Percentiles rank a stretch among this genome's conserved stretches.
phyloP scores from a whole-genome alignment of 148 eudicot species.

The Cornus suecica region DNA sequence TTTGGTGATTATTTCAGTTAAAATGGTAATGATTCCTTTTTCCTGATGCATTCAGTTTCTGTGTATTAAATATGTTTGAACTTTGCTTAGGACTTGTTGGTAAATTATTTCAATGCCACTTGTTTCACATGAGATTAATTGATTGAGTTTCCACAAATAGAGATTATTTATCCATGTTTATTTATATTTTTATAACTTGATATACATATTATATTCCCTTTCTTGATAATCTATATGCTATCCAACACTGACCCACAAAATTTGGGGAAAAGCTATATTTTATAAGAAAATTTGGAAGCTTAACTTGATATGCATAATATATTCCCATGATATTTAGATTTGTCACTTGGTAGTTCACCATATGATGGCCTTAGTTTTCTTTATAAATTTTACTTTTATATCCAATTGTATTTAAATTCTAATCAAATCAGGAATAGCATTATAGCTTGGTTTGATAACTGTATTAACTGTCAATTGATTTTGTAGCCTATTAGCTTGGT shows the following conservation, averaged over 20 bases:
- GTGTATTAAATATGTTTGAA: not conserved
- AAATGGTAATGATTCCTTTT: not conserved
- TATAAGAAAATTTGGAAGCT: too few species aligned
- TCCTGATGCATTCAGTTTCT: not conserved
- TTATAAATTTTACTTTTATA: not conserved
- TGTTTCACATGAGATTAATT: not conserved
- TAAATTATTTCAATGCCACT: too few species aligned
- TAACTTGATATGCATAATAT: too few species aligned
- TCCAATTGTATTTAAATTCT: not conserved
- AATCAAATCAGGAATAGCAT: not conserved
- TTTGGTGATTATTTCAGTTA: not conserved
- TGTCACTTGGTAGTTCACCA: too few species aligned
- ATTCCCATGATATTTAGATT: too few species aligned
- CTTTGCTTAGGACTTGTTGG: not conserved
- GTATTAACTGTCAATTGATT: slow-evolving; percentile 18
- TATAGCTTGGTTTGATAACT: slow-evolving; percentile 19
- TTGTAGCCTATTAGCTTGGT: not conserved
- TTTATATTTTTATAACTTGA: too few species aligned
- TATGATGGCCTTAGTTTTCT: too few species aligned
- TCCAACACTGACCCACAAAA: too few species aligned
- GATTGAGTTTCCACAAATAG: not conserved
- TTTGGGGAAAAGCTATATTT: too few species aligned
- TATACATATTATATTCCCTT: too few species aligned
- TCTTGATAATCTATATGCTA: too few species aligned
- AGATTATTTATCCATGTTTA: too few species aligned